Evolutionary conservation across 2,329 filamentous ascomycete genomes (phyloP), one percentile per base, ranked within the genome.

Genomic region (Aureobasidium sp.): DNA sequence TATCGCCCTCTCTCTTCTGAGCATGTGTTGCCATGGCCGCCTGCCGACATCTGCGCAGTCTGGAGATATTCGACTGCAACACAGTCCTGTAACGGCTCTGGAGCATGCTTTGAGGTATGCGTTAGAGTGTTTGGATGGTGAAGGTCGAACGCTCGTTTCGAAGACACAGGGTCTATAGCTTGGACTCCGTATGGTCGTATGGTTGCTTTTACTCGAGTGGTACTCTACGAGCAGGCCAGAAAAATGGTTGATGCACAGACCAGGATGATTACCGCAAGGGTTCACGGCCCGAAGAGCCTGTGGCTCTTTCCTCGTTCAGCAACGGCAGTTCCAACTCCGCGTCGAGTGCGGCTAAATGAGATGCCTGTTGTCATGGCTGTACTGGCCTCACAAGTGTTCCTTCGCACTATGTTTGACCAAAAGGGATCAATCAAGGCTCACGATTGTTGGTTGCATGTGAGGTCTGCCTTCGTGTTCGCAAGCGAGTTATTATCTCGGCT

Each of bases 21-120:
- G 86, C 89, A 72, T 90, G 37, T 17, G 57, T 60, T 42, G 57
- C 57, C 57, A 60, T 60, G 4, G 23, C 6, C 25, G n/a, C 57
- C 6, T 25, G 55, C 6, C 15, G 53, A 37, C 29, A 37, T 37
- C 9, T 35, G 29, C 19, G 38, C 29, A 40, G 21, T 23, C 17
- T 21, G 8, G 27, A 27, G 3, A 17, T 17, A 17, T 31, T 29
- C 3, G 17, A 49, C 33, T 23, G 55, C 15, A 31, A 21, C 19
- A 15, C 35, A 11, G 43, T 21, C 33, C 42, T 49, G 21, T 45
- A 58, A 11, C 31, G 55, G 21, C 25, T 31, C n/a, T 7, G 21
- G 15, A 58, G 9, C 55, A 58, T 58, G 17, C 15, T 46, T 38
- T 46, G 15, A 15, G 11, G 8, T 21, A 4, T 13, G 47, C 9